A percentile compares a stretch with the other conserved stretches of the same genome.
These are phyloP conservation scores for Conringia planisiliqua DNA, from an alignment of 345 rosid genomes.

Conservation along the genomic window DNA sequence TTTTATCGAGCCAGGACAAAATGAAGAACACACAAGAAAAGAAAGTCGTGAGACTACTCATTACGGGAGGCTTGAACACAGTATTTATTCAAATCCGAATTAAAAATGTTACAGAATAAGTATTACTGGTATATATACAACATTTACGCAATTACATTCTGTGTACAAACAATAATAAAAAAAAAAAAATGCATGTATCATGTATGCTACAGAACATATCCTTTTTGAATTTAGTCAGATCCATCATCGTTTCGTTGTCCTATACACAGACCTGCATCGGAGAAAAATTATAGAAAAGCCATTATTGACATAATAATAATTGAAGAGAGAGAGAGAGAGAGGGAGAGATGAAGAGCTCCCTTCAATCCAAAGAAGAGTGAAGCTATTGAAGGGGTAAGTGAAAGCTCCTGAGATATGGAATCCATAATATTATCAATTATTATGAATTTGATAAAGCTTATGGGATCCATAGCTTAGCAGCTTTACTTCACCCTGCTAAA, in stretches of 20 bases:
- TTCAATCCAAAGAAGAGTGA: conserved; percentile 79
- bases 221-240: not conserved
- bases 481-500: conserved; percentile 47
- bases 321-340: not conserved
- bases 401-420: conserved; percentile 73
- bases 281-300: not conserved
- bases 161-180: not conserved
- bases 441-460: conserved; percentile 28
- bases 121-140: not conserved
- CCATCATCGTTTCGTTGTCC: not conserved
- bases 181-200: too few species aligned
- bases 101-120: too few species aligned
- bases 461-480: conserved; percentile 88
- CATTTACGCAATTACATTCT: not conserved
- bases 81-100: not conserved
- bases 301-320: not conserved
- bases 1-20: not conserved
- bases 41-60: not conserved
- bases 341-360: conserved; percentile 63
- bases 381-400: conserved; percentile 27
- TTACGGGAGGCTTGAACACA: not conserved
- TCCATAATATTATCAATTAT: conserved; percentile 3
- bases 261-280: not conserved
- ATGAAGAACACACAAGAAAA: not conserved
- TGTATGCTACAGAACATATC: not conserved